phyloP scores from a whole-genome alignment of 169 alveolate species.

The Eimeria zaria region DNA sequence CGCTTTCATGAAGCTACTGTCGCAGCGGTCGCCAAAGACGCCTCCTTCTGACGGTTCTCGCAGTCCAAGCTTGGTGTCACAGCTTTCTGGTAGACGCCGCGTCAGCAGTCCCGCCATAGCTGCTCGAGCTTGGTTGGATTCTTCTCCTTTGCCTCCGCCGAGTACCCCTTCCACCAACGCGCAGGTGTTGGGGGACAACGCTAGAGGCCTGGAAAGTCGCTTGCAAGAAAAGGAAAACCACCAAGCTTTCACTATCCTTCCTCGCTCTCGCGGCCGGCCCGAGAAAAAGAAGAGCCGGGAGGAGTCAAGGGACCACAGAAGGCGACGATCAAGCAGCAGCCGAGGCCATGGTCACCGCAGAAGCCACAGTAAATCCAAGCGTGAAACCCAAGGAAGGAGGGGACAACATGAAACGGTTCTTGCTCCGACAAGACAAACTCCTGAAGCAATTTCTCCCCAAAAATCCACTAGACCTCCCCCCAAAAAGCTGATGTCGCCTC shows the following conservation, averaged over 20 bases:
- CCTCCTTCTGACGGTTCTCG: constrained; percentile 60
- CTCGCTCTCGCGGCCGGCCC: constrained; percentile 1
- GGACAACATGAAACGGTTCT: constrained; percentile 2
- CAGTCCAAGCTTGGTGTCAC: constrained; percentile 45
- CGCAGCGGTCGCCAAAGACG: constrained; percentile 49
- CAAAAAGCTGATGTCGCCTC: constrained; percentile 47
- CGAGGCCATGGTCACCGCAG: constrained; percentile 20
- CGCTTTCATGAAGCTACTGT: constrained; percentile 55
- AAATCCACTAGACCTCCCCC: constrained; percentile 13
- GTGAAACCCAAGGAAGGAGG: not conserved
- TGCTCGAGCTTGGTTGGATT: constrained; percentile 60
- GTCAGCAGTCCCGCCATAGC: constrained; percentile 55
- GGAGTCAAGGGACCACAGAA: not conserved
- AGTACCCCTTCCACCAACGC: not conserved
- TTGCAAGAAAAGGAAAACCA: no score
- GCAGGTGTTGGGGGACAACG: not conserved
- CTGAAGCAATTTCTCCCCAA: not conserved
- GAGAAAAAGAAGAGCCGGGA: not conserved
- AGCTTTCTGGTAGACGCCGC: constrained; percentile 32
- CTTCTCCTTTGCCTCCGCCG: constrained; percentile 5
- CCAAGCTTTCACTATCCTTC: not conserved
- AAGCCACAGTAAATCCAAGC: not conserved
- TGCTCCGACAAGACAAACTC: not conserved
- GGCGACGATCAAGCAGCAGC: constrained; percentile 22
- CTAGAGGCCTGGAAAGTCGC: not conserved